Evolutionary conservation across 2,329 filamentous ascomycete genomes (phyloP), one percentile per base, ranked within the genome.

Genomic region (Hypoxylon sp.): DNA sequence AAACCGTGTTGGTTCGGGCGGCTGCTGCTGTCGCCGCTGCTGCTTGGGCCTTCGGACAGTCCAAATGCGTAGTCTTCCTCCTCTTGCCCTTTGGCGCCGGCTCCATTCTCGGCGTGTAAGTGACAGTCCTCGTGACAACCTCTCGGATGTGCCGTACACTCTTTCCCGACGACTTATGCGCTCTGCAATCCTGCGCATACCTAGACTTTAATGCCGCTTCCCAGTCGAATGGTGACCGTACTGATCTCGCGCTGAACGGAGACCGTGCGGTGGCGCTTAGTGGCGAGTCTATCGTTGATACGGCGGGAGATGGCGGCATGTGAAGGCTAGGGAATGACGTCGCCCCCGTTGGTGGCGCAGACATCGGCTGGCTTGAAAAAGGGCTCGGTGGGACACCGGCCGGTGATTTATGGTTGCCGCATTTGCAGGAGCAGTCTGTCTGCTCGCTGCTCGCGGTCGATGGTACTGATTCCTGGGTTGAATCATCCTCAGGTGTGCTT

Each of bases 41-140:
- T 14, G 69, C 66, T 37, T 73, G 65, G 35, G 71, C 55, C 47
- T 78, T 79, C 8, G 75, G 66, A 60, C 75, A 78, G 54, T 74
- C 76, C 26, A 75, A 48, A 61, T 77, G 76, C 50, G 74, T 76
- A 84, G 74, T 77, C 84, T 93, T 97, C 83, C 94, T 91, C 83
- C 94, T 90, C 87, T 98, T 98, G 71, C 94, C 94, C 80, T 94
- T 94, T 6, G 86, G 95, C 39, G 94, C 94, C 24, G 94, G 93
- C 72, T 94, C 92, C 83, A 98, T 93, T 72, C 91, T 86, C 68
- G 90, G 92, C 78, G 93, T 97, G 81, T 97, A 97, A 44, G 93
- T 97, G 66, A 97, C 93, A 14, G 94, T 98, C 74, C 94, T 88
- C n/a, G 94, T 98, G 59, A 98, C 92, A 3, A 98, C 94, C 80